Evolutionary conservation across 345 rosid species (phyloP).

Genomic region (Pugionium dolabratum): DNA sequence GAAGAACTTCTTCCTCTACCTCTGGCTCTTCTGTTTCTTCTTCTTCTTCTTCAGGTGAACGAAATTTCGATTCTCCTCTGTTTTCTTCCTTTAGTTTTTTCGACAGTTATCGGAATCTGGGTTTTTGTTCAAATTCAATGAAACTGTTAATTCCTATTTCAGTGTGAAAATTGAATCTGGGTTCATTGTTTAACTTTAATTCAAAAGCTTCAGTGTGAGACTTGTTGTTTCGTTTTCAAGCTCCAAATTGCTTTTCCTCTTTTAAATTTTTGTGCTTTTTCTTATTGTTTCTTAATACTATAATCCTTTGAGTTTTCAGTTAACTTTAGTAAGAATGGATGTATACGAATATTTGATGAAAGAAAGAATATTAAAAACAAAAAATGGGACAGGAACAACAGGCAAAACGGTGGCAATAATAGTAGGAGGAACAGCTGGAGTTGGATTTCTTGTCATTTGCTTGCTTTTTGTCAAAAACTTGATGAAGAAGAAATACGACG

Average conservation of each 20-base stretch:
- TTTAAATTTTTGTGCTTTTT: too few relatives aligned
- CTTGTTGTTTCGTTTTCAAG: slow-evolving; percentile 33
- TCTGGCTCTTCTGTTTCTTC: slow-evolving; percentile 30
- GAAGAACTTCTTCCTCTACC: slow-evolving; percentile 49
- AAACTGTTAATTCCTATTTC: too few relatives aligned
- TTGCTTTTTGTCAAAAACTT: slow-evolving; percentile 74
- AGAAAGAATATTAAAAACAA: neutral
- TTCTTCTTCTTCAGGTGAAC: slow-evolving; percentile 36
- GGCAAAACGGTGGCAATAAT: slow-evolving; percentile 97
- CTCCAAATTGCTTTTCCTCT: slow-evolving; percentile 17
- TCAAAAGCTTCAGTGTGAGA: slow-evolving; percentile 30
- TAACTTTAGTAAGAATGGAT: too few relatives aligned
- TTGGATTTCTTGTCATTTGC: slow-evolving; percentile 83
- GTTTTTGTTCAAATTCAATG: neutral
- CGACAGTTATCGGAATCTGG: neutral
- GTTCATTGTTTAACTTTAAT: slow-evolving; percentile 29
- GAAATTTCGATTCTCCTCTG: neutral
- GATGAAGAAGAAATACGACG: slow-evolving; percentile 63
- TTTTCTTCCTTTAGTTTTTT: neutral
- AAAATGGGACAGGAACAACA: slow-evolving; percentile 61
- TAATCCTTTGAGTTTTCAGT: neutral
- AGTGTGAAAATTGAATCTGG: too few relatives aligned
- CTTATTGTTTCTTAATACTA: neutral
- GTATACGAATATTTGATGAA: too few relatives aligned
- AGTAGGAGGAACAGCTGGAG: slow-evolving; percentile 91